A percentile compares a stretch with the other conserved stretches of the same genome.
These are phyloP conservation scores for Nosema granulosis DNA, from an alignment of 371 early-diverging fungal species.

Conservation along the genomic window DNA sequence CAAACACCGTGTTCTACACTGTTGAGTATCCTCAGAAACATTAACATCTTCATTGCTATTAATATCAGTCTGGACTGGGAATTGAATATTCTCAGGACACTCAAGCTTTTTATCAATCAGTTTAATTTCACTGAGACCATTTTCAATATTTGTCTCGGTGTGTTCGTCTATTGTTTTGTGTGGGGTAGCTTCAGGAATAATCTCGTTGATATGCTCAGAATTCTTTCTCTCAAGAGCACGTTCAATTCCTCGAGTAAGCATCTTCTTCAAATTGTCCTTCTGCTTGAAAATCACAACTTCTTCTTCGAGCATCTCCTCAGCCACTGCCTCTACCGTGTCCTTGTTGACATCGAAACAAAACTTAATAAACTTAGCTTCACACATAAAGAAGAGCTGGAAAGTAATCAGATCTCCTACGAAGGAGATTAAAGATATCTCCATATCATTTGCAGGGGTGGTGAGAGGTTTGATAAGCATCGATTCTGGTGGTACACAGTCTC, in stretches of 20 bases:
- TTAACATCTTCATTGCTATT: neutral
- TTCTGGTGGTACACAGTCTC: constrained; percentile 51
- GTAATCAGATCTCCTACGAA: constrained; percentile 67
- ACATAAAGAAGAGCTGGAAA: constrained; percentile 73
- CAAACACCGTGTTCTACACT: constrained; percentile 15
- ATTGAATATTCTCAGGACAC: no score
- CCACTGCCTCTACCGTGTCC: constrained; percentile 81
- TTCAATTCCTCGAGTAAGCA: constrained; percentile 47
- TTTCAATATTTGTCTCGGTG: constrained; percentile 10
- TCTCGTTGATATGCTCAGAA: no score
- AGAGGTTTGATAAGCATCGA: constrained; percentile 36
- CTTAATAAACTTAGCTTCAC: constrained; percentile 69
- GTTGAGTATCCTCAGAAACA: neutral
- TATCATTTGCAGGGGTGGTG: constrained; percentile 34
- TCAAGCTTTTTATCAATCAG: no score
- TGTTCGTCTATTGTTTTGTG: neutral
- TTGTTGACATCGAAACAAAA: constrained; percentile 78
- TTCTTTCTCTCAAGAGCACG: constrained; percentile 34
- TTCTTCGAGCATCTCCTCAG: constrained; percentile 73
- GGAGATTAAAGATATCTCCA: constrained; percentile 46
- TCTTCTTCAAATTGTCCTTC: constrained; percentile 38
- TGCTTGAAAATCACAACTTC: constrained; percentile 53
- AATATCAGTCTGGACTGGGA: no score
- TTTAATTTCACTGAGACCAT: no score
- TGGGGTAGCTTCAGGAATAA: neutral